Evolutionary conservation across 2,329 filamentous ascomycete species (phyloP).

Genomic region (Venturia effusa): DNA sequence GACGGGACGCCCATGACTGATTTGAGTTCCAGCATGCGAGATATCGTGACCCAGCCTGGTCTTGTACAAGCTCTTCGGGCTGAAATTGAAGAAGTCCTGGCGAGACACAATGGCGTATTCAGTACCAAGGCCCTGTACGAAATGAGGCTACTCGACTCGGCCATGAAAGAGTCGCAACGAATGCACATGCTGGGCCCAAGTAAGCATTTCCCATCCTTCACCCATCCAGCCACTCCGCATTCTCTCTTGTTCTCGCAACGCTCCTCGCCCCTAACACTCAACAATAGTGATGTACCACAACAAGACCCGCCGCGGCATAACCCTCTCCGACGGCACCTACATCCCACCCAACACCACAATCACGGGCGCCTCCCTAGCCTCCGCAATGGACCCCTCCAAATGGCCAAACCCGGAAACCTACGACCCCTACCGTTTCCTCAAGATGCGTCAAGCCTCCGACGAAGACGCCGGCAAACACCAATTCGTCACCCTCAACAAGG

Average conservation of each 20-base stretch:
- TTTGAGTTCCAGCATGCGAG: conserved; percentile 11
- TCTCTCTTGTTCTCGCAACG: not conserved
- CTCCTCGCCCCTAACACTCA: conserved; percentile 12
- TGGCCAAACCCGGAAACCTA: not conserved
- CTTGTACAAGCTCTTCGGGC: not conserved
- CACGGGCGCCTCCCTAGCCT: conserved; percentile 8
- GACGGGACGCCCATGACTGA: not conserved
- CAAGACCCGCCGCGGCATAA: conserved; percentile 22
- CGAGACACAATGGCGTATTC: conserved; percentile 13
- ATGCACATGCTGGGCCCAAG: not conserved
- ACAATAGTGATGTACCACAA: conserved; percentile 24
- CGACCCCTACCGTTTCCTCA: conserved; percentile 10
- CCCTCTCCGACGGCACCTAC: conserved; percentile 24
- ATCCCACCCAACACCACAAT: conserved; percentile 26
- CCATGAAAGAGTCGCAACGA: conserved; percentile 11
- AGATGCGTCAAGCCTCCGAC: not conserved
- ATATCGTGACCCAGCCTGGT: not conserved
- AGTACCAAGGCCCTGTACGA: conserved; percentile 25
- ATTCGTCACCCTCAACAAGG: not conserved
- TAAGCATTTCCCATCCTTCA: not conserved
- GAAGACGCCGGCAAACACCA: not conserved
- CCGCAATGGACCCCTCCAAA: conserved; percentile 5
- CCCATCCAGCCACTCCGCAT: no score
- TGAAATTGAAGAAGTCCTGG: not conserved
- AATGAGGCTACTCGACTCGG: conserved; percentile 15